Percentiles rank a stretch among this genome's conserved stretches.
Conservation (phyloP, 208 protist species). For the Acanthamoeba triangularis region DNA sequence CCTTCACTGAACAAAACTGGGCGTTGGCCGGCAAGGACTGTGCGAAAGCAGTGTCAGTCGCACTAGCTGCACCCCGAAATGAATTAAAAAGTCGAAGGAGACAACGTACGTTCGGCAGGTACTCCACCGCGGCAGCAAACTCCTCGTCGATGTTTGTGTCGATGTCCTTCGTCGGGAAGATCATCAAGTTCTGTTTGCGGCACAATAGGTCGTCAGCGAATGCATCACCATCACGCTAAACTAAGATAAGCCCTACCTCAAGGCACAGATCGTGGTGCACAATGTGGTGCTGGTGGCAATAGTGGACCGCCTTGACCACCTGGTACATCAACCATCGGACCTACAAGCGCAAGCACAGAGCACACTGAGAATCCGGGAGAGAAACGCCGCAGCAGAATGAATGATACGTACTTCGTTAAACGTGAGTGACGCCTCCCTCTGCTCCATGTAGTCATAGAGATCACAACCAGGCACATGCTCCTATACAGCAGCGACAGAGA, state of each 20-base stretch:
- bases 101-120: background rate
- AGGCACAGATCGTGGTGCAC: slow-evolving; percentile 62
- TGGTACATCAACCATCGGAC: slow-evolving; percentile 54
- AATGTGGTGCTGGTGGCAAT: slow-evolving; percentile 32
- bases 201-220: background rate
- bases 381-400: too few species aligned
- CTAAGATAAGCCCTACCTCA: background rate
- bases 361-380: too few species aligned
- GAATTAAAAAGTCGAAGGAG: too few species aligned
- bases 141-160: background rate
- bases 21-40: slow-evolving; percentile 30
- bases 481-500: background rate
- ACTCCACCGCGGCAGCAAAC: background rate
- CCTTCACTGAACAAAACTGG: slow-evolving; percentile 32
- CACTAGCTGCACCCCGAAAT: background rate
- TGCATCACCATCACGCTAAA: too few species aligned
- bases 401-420: background rate
- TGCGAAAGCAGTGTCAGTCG: background rate
- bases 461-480: slow-evolving; percentile 50
- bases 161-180: background rate
- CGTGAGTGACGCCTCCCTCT: slow-evolving; percentile 7
- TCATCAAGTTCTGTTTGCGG: background rate
- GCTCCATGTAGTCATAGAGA: slow-evolving; percentile 64
- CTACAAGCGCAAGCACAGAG: background rate
- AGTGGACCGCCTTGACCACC: slow-evolving; percentile 14